These are phyloP conservation scores for Malus orientalis DNA, from an alignment of 306 rosid species.

Conservation along the genomic window DNA sequence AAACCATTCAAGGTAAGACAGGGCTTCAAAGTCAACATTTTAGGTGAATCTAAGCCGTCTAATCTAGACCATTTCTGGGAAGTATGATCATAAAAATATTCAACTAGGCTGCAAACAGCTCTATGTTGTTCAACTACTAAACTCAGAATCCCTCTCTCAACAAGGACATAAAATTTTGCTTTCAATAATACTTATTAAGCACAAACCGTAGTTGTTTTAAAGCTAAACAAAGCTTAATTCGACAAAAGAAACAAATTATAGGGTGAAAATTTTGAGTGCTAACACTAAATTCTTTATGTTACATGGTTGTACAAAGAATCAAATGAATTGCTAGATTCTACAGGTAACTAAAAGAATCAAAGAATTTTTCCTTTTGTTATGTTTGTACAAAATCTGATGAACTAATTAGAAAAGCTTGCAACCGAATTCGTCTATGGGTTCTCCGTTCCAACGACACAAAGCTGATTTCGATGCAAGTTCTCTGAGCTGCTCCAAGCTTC, in stretches of 20 bases:
- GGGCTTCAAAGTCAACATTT: not conserved
- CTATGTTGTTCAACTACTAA: not conserved
- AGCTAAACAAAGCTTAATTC: not conserved
- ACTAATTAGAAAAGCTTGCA: constrained; percentile 46
- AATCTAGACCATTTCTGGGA: not conserved
- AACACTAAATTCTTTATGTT: not conserved
- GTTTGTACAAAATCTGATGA: not conserved
- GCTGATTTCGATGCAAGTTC: constrained; percentile 45
- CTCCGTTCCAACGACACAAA: constrained; percentile 30
- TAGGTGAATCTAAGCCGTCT: not conserved
- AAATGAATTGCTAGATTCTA: not conserved
- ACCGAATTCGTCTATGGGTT: constrained; percentile 48
- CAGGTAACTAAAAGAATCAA: not conserved
- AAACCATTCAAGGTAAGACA: not conserved
- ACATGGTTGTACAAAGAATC: not conserved
- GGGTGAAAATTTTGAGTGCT: not conserved
- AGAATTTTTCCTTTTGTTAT: not conserved
- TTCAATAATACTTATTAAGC: not conserved
- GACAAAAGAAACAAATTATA: not conserved
- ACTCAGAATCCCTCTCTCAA: not conserved
- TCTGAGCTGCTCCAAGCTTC: constrained; percentile 48
- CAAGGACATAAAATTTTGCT: not conserved
- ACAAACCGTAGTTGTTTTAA: not conserved
- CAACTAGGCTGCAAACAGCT: not conserved
- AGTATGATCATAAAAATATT: not conserved